Conservation (phyloP, 2,329 filamentous ascomycete genomes). For the Penicillium frequentans region DNA sequence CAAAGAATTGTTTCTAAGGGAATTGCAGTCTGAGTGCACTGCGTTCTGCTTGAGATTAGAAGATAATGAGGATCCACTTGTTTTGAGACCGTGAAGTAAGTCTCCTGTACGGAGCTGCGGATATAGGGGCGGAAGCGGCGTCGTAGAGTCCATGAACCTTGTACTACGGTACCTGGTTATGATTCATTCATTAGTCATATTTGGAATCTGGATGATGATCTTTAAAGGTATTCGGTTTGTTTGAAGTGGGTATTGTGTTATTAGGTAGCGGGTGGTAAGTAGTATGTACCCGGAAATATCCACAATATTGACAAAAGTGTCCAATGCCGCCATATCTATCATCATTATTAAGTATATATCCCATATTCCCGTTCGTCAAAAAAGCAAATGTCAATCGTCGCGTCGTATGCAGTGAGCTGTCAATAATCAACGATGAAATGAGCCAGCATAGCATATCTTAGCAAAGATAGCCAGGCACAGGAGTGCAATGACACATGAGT, state of each 20-base stretch:
- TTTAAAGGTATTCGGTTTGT: not conserved
- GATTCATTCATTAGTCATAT: not conserved
- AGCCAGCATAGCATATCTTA: not conserved
- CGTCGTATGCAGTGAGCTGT: slow-evolving; percentile 14
- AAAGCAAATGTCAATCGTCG: slow-evolving; percentile 6
- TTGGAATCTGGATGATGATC: not conserved
- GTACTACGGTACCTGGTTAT: not conserved
- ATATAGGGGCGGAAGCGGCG: too few species aligned
- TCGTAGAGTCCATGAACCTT: too few species aligned
- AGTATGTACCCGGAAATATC: not conserved
- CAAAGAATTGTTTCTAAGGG: too few species aligned
- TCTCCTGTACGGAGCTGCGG: too few species aligned
- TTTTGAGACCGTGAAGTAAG: too few species aligned
- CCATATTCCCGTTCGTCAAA: slow-evolving; percentile 31
- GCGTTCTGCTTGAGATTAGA: too few species aligned
- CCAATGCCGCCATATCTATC: not conserved
- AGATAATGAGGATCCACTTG: too few species aligned
- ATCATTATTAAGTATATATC: slow-evolving; percentile 1
- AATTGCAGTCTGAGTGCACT: too few species aligned
- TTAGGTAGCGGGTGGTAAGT: not conserved
- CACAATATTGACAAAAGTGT: not conserved
- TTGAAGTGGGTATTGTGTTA: not conserved
- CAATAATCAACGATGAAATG: not conserved
- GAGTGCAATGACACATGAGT: slow-evolving; percentile 4
- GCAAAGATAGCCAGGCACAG: not conserved